Conservation (phyloP, 768 basidiomycete genomes). For the Lentinus brumalis region DNA sequence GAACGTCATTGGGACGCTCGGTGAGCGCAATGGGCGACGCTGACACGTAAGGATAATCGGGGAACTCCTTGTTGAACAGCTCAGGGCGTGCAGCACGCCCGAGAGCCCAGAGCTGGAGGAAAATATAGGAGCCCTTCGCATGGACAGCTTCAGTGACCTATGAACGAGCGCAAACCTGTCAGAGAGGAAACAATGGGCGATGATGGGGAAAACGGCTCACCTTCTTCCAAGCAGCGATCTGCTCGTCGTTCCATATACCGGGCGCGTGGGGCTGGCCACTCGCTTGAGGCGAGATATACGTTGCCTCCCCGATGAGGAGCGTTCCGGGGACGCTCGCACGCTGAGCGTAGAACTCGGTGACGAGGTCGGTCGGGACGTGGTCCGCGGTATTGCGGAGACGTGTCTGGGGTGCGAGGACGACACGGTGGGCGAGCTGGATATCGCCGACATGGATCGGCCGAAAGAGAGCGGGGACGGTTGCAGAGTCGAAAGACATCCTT, state of each 20-base stretch:
- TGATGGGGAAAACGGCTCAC: constrained; percentile 23
- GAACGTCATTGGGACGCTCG: constrained; percentile 2
- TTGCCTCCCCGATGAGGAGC: constrained; percentile 59
- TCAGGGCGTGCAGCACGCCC: constrained; percentile 43
- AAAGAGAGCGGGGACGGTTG: constrained; percentile 41
- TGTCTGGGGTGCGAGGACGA: constrained; percentile 57
- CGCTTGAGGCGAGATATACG: constrained; percentile 50
- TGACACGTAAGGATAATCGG: constrained; percentile 16
- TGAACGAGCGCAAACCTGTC: too few relatives aligned
- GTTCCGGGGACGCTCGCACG: constrained; percentile 51
- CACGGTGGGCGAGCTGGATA: constrained; percentile 46
- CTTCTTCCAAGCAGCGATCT: constrained; percentile 53
- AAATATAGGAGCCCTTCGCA: constrained; percentile 50
- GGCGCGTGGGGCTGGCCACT: constrained; percentile 55
- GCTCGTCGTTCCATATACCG: constrained; percentile 65
- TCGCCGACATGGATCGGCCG: constrained; percentile 48
- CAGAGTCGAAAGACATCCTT: neutral
- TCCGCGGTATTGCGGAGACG: constrained; percentile 39
- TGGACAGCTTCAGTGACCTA: constrained; percentile 58
- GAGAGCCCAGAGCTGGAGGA: constrained; percentile 58
- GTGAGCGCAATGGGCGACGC: constrained; percentile 29
- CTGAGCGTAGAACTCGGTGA: constrained; percentile 51
- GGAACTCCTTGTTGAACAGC: constrained; percentile 39
- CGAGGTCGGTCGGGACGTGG: constrained; percentile 41
- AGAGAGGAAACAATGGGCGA: neutral